These are phyloP conservation scores for Mallotus nudiflorus DNA, from an alignment of 345 rosid species.

Conservation along the genomic window DNA sequence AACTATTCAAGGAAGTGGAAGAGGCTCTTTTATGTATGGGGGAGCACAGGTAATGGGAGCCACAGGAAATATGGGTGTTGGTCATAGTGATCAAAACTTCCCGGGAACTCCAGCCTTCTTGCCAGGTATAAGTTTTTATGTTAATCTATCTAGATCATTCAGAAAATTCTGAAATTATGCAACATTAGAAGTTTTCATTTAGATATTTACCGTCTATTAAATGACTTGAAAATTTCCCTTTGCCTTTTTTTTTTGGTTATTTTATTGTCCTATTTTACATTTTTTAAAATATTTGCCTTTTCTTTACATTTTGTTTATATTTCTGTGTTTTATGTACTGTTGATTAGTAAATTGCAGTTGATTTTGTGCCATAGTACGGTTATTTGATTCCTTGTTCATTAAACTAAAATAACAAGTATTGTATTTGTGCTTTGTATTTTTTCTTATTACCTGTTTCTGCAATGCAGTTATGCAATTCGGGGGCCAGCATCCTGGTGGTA, in stretches of 20 bases:
- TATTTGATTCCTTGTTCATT: not conserved
- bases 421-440: not conserved
- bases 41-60: slow-evolving; percentile 75
- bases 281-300: not conserved
- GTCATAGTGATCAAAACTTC: slow-evolving; percentile 77
- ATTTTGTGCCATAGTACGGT: not conserved
- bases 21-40: slow-evolving; percentile 64
- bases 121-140: slow-evolving; percentile 51
- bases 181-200: not conserved
- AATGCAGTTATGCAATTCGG: slow-evolving; percentile 84
- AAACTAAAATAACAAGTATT: not conserved
- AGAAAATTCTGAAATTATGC: not conserved
- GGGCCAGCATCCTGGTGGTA: slow-evolving; percentile 83
- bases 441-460: slow-evolving; percentile 17
- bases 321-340: not conserved
- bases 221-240: not conserved
- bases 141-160: not conserved
- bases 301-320: not conserved
- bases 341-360: not conserved
- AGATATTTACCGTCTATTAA: not conserved
- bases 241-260: too few relatives aligned
- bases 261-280: not conserved
- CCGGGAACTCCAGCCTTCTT: slow-evolving; percentile 56
- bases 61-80: slow-evolving; percentile 55
- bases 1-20: slow-evolving; percentile 59